phyloP scores from a whole-genome alignment of 352 stramenopile genomes.

The Pythium apleroticum region DNA sequence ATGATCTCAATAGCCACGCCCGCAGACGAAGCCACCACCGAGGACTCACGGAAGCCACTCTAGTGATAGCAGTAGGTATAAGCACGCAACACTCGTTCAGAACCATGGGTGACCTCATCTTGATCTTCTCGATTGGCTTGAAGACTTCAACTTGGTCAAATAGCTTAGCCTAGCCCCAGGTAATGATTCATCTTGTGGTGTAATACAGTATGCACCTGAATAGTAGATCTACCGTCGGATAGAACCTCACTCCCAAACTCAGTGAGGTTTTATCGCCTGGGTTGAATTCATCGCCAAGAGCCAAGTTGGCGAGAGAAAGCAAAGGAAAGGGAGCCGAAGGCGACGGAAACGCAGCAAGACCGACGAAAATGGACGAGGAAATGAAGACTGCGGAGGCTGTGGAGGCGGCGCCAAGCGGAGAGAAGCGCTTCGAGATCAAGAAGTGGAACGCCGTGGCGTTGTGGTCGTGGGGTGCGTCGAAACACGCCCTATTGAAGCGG shows the following conservation, averaged over 20 bases:
- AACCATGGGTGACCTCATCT: constrained; percentile 2
- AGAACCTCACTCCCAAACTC: background rate
- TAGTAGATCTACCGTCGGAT: background rate
- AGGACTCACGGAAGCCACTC: constrained; percentile 2
- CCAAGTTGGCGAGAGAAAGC: constrained; percentile 18
- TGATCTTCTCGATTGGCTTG: background rate
- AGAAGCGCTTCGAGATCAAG: constrained; percentile 99
- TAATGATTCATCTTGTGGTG: background rate
- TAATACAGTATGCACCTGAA: background rate
- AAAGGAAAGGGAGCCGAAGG: constrained; percentile 4
- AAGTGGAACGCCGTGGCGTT: constrained; percentile 99
- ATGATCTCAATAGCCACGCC: background rate
- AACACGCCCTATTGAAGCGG: background rate
- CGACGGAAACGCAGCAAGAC: constrained; percentile 5
- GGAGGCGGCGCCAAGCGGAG: constrained; percentile 36
- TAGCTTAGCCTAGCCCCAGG: background rate
- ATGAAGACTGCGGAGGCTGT: constrained; percentile 43
- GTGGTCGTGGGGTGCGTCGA: constrained; percentile 95
- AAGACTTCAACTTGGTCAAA: background rate
- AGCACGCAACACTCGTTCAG: constrained; percentile 4
- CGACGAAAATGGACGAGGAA: constrained; percentile 62
- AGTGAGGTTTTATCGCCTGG: constrained; percentile 14
- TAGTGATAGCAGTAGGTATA: constrained; percentile 28
- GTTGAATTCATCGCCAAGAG: constrained; percentile 20
- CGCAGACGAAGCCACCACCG: background rate